Conservation (phyloP, 306 rosid genomes). For the Elaeagnus macrophylla region DNA sequence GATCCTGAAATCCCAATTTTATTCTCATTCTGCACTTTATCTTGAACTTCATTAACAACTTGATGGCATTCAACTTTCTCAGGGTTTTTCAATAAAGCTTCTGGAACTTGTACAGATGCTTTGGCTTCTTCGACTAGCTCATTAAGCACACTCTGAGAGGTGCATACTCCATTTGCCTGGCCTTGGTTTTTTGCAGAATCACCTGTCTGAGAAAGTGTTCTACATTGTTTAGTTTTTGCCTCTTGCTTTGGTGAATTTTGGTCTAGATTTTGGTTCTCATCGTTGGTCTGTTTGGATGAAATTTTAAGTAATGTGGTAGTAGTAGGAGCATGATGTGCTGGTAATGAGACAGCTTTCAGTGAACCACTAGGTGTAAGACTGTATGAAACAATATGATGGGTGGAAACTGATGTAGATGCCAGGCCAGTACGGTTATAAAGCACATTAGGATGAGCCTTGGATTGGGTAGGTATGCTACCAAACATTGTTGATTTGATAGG, state of each 20-base stretch:
- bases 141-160: neutral
- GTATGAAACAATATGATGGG: constrained; percentile 13
- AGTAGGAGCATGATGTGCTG: constrained; percentile 19
- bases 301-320: constrained; percentile 8
- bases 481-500: constrained; percentile 26
- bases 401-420: constrained; percentile 13
- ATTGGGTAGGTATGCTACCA: constrained; percentile 18
- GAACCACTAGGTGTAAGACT: constrained; percentile 11
- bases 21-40: constrained; percentile 19
- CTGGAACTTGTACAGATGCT: constrained; percentile 12
- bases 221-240: constrained; percentile 19
- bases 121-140: constrained; percentile 23
- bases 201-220: constrained; percentile 2
- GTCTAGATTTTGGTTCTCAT: constrained; percentile 18
- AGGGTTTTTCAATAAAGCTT: constrained; percentile 14
- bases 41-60: constrained; percentile 9
- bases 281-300: constrained; percentile 26
- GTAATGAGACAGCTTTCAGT: constrained; percentile 18
- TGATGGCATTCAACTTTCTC: constrained; percentile 11
- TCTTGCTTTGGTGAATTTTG: constrained; percentile 24
- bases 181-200: neutral
- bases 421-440: constrained; percentile 14
- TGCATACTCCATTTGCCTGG: constrained; percentile 15
- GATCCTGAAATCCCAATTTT: constrained; percentile 8
- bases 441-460: constrained; percentile 34